Base-by-base conservation (phyloP, 208 protist genomes). In the Jaenimonas drosophilae region DNA sequence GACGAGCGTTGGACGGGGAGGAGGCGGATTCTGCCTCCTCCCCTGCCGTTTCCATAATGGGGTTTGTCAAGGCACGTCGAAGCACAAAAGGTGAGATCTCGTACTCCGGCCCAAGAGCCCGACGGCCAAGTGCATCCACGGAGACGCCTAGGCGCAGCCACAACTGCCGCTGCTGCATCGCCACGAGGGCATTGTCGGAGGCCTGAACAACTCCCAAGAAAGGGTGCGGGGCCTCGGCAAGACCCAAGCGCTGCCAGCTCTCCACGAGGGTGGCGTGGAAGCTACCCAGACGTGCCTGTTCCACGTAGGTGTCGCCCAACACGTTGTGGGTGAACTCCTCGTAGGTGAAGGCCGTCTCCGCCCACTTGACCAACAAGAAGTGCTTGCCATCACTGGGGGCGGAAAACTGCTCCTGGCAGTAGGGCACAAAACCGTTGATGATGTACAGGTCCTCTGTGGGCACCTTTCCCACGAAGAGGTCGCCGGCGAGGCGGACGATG, bases 141-240 rank as follows among this genome's bases (percentile, higher is more conserved):
- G 28, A 52, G 23, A 68, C 21, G 12, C 63, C 67, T 27, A 74
- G 62, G 20, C 47, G 56, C 34, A 87, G 58, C 74, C 82, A 91
- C 26, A 87, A 56, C 52, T 80, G 65, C 6, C 76, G 62, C 40
- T 88, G 74, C 20, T 44, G 62, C 47, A 91, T 70, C 1, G 69
- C 82, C 20, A 74, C 74, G 17, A 91, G 58, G 9, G 79, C 63
- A 40, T 69, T 77, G 29, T 79, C 75, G 3, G 70, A 84, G 11
- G 71, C 77, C 30, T 76, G 56, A n/a, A 94, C 50, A 3, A 59
- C 54, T 50, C 70, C 64, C 30, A 67, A 57, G 50, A 56, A 72
- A 11, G 39, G 33, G 29, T 72, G 59, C 23, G 64, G 64, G 26
- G 51, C 49, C 9, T 28, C 47, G 14, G 28, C 7, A 14, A 72